A percentile compares a stretch with the other conserved stretches of the same genome.
Evolutionary conservation across 148 eudicot genomes (phyloP).

Genomic region (Fallopia convolvulus): DNA sequence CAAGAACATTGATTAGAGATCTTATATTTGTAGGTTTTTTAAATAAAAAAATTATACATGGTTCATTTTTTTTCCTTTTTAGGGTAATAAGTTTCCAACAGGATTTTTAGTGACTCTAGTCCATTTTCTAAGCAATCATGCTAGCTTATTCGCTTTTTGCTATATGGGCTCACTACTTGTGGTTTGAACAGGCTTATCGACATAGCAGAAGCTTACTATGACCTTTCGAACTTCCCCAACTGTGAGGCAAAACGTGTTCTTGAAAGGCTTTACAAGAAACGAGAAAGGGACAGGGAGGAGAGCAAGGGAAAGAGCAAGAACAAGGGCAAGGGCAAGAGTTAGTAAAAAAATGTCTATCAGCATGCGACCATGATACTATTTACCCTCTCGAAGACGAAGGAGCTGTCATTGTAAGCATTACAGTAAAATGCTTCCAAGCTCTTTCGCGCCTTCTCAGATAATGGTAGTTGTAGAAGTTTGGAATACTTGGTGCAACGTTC

Average conservation of each 20-base stretch:
- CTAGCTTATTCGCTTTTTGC: background rate
- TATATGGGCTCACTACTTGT: background rate
- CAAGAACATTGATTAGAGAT: no score
- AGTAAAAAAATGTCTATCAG: background rate
- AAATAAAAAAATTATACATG: no score
- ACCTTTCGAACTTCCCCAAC: slow-evolving; percentile 61
- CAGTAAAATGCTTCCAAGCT: background rate
- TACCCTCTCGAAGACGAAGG: background rate
- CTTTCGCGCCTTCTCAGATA: background rate
- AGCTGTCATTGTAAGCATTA: background rate
- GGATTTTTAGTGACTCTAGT: background rate
- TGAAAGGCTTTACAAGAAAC: slow-evolving; percentile 51
- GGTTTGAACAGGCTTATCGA: slow-evolving; percentile 45
- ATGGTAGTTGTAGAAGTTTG: background rate
- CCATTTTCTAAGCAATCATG: background rate
- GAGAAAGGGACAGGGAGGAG: slow-evolving; percentile 42
- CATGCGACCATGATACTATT: background rate
- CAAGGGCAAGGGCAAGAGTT: background rate
- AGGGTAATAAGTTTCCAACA: no score
- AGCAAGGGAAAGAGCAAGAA: slow-evolving; percentile 24
- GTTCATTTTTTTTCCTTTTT: no score
- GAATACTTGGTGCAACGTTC: no score
- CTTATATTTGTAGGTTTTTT: no score
- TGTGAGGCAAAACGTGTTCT: slow-evolving; percentile 60
- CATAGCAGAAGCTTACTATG: slow-evolving; percentile 61